Conservation (phyloP, 805 yeast species). For the Saccharomyces cerevisiae region DNA sequence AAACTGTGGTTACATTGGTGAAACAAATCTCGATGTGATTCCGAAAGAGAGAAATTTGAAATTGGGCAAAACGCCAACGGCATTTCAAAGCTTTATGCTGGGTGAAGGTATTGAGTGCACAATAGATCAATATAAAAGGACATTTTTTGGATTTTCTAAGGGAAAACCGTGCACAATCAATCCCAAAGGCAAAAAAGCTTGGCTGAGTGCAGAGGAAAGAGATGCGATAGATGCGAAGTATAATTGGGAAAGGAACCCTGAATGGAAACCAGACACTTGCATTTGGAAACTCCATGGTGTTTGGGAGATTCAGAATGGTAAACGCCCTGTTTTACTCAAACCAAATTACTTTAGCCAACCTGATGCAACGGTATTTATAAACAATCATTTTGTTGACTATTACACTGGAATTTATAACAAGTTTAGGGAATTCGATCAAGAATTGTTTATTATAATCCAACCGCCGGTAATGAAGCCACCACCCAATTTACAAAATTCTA, state of each 20-base stretch:
- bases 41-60: slow-evolving; percentile 61
- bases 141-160: slow-evolving; percentile 70
- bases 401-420: slow-evolving; percentile 43
- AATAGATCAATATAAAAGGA: slow-evolving; percentile 62
- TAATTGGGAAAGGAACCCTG: slow-evolving; percentile 56
- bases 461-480: slow-evolving; percentile 87
- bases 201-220: slow-evolving; percentile 50
- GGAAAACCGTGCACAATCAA: slow-evolving; percentile 49
- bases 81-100: slow-evolving; percentile 59
- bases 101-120: slow-evolving; percentile 71
- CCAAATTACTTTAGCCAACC: slow-evolving; percentile 46
- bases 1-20: slow-evolving; percentile 64
- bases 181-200: slow-evolving; percentile 59
- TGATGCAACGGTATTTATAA: slow-evolving; percentile 50
- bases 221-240: slow-evolving; percentile 45
- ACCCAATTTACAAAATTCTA: slow-evolving; percentile 38
- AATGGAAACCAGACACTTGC: slow-evolving; percentile 70
- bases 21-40: slow-evolving; percentile 41
- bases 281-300: slow-evolving; percentile 74
- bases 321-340: slow-evolving; percentile 28
- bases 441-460: slow-evolving; percentile 57
- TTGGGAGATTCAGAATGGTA: slow-evolving; percentile 47
- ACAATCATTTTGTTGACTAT: slow-evolving; percentile 55
- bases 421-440: slow-evolving; percentile 40
- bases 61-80: slow-evolving; percentile 77